Evolutionary conservation across 306 rosid genomes (phyloP), one percentile per base, ranked within the genome.

Genomic region (Prinsepia uniflora): DNA sequence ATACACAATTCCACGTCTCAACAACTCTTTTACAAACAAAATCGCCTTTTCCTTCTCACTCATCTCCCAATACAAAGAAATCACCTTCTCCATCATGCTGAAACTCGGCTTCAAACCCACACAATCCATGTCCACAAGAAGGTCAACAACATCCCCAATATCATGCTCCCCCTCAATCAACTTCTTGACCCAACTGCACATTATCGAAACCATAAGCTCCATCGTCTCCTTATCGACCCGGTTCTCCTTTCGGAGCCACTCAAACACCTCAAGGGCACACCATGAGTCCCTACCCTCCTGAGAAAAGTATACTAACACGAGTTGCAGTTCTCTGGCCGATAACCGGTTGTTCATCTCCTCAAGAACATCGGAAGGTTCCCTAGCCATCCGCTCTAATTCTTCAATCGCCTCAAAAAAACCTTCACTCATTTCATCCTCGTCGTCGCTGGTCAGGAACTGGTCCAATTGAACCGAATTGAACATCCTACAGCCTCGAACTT

Each of bases 211-310:
- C 98, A 94, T 94, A 14, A 94, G 90, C 84, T 94, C 98, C 98
- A 90, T 94, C 42, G 97, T 94, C 80, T 94, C 98, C 81, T 90
- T 86, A 47, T 94, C 98, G 10, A 94, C 97, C 72, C 92, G 81
- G 22, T 94, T 94, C 82, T 94, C 98, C 77, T 89, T 94, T 39
- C 92, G 78, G 17, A 94, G 84, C 98, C 98, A 94, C 81, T 94
- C 98, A 82, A 94, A 94, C 80, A 91, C 99, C 84, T 94, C 99
- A 58, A 94, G 80, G 1, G 99, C 97, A 77, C 95, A 94, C 99
- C 99, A 94, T 0, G 97, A 91, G 75, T 94, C 99, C 70, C 99
- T 89, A 5, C 99, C 99, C 54, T 94, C 99, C 71, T 94, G 97
- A 1, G 99, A 83, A 80, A 94, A 94, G 72, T 91, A 94, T 15